Percentiles rank a stretch among this genome's conserved stretches.
Evolutionary conservation across 202 grass and related monocot genomes (phyloP).

Genomic region (Carex sylvatica): DNA sequence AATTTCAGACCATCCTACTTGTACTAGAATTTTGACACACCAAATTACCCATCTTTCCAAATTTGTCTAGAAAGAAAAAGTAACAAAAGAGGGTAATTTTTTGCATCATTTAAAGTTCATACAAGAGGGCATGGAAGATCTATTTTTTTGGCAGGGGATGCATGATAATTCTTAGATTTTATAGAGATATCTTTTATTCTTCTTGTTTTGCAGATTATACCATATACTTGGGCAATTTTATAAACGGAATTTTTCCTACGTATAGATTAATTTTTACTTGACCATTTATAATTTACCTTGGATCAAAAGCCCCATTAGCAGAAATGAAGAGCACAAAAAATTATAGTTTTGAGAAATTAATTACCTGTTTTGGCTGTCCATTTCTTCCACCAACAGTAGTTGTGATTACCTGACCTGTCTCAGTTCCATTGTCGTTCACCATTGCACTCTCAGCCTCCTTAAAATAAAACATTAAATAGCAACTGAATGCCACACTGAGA

Average conservation of each 20-base stretch:
- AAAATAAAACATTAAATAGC: constrained; percentile 29
- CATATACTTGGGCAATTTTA: not conserved
- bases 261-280: not conserved
- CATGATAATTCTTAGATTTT: not conserved
- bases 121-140: not conserved
- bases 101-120: not conserved
- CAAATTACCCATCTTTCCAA: not conserved
- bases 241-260: not conserved
- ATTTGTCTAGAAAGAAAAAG: not conserved
- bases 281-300: not conserved
- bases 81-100: not conserved
- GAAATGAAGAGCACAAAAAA: not conserved
- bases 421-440: constrained; percentile 69
- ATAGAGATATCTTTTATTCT: not conserved
- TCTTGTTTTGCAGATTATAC: not conserved
- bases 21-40: not conserved
- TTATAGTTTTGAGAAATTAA: constrained; percentile 1
- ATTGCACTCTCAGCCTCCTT: constrained; percentile 50
- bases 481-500: not conserved
- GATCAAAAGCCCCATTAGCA: not conserved
- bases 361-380: constrained; percentile 93
- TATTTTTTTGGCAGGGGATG: not conserved
- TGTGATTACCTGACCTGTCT: constrained; percentile 81
- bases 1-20: not conserved
- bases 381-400: constrained; percentile 85